A percentile compares a stretch with the other conserved stretches of the same genome.
These are phyloP conservation scores for Picochlorum sp. DNA, from an alignment of 139 green algal species.

Conservation along the genomic window DNA sequence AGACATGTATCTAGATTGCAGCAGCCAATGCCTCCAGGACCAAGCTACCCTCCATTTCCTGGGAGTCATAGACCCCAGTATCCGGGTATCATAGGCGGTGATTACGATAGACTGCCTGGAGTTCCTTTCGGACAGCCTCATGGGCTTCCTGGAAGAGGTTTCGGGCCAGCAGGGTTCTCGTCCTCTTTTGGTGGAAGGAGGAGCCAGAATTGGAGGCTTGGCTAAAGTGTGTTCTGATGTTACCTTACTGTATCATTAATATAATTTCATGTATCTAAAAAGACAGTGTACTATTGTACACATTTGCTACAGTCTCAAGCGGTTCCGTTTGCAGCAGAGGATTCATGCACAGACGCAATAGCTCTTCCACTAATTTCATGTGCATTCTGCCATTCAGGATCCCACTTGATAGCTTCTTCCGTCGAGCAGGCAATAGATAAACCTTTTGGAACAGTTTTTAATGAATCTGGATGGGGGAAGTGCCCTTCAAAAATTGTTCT, in stretches of 20 bases:
- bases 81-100: slow-evolving; percentile 21
- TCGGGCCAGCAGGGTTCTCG: neutral
- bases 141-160: neutral
- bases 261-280: too few species aligned
- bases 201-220: neutral
- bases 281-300: too few species aligned
- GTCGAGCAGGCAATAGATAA: slow-evolving; percentile 65
- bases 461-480: slow-evolving; percentile 61
- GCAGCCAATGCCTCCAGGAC: too few species aligned
- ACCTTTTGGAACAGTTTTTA: slow-evolving; percentile 60
- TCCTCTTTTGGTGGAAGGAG: neutral
- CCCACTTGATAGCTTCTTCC: slow-evolving; percentile 54
- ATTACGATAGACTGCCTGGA: slow-evolving; percentile 33
- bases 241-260: neutral
- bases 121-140: neutral
- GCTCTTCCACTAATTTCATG: slow-evolving; percentile 67
- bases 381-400: slow-evolving; percentile 49
- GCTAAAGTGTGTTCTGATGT: neutral
- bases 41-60: neutral
- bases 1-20: too few species aligned
- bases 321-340: neutral
- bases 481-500: slow-evolving; percentile 81
- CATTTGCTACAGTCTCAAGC: neutral
- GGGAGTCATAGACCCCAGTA: neutral
- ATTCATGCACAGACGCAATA: slow-evolving; percentile 39